phyloP scores from a whole-genome alignment of 148 eudicot species.

The Fagopyrum homotropicum region DNA sequence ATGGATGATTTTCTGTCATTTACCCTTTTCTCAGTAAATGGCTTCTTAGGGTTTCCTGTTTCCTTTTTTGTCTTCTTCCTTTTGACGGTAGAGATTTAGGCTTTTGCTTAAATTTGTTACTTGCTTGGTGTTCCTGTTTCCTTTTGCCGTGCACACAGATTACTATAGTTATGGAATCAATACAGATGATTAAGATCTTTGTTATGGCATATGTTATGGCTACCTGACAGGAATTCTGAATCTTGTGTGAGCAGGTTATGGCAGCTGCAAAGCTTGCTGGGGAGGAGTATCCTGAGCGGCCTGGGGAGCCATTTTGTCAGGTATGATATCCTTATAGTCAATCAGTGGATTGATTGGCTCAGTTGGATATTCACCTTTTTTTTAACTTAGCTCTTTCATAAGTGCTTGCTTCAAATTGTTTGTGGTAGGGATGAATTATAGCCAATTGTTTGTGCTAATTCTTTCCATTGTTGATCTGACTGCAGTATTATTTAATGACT shows the following conservation, averaged over 20 bases:
- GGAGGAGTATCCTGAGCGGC: slow-evolving; percentile 68
- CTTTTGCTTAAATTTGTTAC: too few species aligned
- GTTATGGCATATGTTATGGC: background rate
- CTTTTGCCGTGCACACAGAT: background rate
- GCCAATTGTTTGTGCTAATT: background rate
- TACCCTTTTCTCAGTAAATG: background rate
- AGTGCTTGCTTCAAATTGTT: background rate
- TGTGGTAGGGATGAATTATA: background rate
- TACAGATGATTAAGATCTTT: background rate
- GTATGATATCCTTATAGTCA: slow-evolving; percentile 23
- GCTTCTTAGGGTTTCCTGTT: background rate
- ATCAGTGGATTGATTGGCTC: background rate
- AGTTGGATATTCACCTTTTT: background rate
- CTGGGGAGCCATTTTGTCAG: slow-evolving; percentile 79
- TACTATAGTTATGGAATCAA: too few species aligned
- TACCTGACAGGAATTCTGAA: background rate
- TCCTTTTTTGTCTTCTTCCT: too few species aligned
- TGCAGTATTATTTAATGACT: slow-evolving; percentile 87
- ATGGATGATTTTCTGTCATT: background rate
- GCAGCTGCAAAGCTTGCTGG: slow-evolving; percentile 42
- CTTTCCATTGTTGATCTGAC: slow-evolving; percentile 15
- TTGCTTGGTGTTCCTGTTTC: background rate
- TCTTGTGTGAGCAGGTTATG: slow-evolving; percentile 31
- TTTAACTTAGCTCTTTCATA: background rate
- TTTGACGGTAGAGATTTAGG: too few species aligned